These are phyloP conservation scores for Apodospora peruviana DNA, from an alignment of 495 filamentous ascomycete genomes.

Conservation along the genomic window DNA sequence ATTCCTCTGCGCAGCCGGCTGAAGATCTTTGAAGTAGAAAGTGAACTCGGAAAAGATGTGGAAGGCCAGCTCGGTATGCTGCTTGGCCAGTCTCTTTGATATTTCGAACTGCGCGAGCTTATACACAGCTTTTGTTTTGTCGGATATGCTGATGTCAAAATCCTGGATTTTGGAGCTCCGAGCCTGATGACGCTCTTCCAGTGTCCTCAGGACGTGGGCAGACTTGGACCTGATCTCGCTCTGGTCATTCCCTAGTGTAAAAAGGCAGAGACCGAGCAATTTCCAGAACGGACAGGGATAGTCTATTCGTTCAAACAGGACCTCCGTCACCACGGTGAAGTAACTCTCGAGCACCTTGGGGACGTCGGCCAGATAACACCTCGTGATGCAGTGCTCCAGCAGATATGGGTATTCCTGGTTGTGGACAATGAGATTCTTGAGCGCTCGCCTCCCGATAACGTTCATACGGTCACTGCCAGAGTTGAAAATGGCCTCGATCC, in stretches of 20 bases:
- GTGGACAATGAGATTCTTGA: slow-evolving; percentile 86
- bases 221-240: slow-evolving; percentile 84
- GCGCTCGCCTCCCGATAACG: slow-evolving; percentile 80
- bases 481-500: slow-evolving; percentile 92
- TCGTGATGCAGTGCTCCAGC: slow-evolving; percentile 77
- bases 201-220: slow-evolving; percentile 70
- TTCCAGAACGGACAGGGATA: slow-evolving; percentile 87
- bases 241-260: slow-evolving; percentile 85
- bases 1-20: slow-evolving; percentile 77
- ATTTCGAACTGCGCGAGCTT: slow-evolving; percentile 96
- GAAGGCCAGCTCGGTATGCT: slow-evolving; percentile 83
- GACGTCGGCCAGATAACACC: slow-evolving; percentile 74
- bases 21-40: slow-evolving; percentile 78
- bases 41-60: slow-evolving; percentile 93
- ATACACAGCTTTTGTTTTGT: slow-evolving; percentile 97
- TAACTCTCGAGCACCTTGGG: slow-evolving; percentile 89
- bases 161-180: slow-evolving; percentile 88
- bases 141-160: slow-evolving; percentile 95
- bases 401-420: slow-evolving; percentile 81
- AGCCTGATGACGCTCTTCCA: slow-evolving; percentile 69
- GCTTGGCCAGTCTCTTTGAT: slow-evolving; percentile 80
- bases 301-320: slow-evolving; percentile 72
- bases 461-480: slow-evolving; percentile 84
- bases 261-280: slow-evolving; percentile 78
- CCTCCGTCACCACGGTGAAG: slow-evolving; percentile 84